These are phyloP conservation scores for Trypanosoma brucei DNA, from an alignment of 208 protist genomes.

Conservation along the genomic window DNA sequence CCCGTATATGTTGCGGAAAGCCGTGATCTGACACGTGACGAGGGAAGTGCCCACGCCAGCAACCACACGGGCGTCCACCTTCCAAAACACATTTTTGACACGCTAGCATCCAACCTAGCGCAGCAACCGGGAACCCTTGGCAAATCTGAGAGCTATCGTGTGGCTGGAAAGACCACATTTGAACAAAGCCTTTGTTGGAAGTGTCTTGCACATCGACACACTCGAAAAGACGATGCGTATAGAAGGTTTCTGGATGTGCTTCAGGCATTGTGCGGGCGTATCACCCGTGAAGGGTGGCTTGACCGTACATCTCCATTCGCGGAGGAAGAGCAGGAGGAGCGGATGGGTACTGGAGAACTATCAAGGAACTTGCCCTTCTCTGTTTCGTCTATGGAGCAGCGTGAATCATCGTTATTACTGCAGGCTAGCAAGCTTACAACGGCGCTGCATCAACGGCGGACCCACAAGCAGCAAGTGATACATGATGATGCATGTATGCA, in stretches of 20 bases:
- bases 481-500: neutral
- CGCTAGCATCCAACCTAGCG: too few relatives aligned
- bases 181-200: conserved; percentile 19
- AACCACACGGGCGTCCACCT: too few relatives aligned
- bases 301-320: neutral
- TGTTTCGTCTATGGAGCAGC: neutral
- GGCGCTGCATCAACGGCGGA: neutral
- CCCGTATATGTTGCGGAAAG: too few relatives aligned
- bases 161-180: neutral
- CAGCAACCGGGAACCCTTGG: too few relatives aligned
- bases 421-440: neutral
- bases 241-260: conserved; percentile 12
- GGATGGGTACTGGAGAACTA: neutral
- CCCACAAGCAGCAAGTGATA: neutral
- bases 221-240: conserved; percentile 4
- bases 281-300: neutral
- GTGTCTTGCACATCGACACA: conserved; percentile 5
- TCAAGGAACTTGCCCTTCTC: neutral
- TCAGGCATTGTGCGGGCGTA: conserved; percentile 2
- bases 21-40: too few relatives aligned
- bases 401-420: neutral
- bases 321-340: neutral
- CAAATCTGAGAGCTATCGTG: neutral
- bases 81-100: too few relatives aligned
- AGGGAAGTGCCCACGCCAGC: too few relatives aligned